Evolutionary conservation across 2,329 filamentous ascomycete species (phyloP).

Genomic region (Fusarium sp.): DNA sequence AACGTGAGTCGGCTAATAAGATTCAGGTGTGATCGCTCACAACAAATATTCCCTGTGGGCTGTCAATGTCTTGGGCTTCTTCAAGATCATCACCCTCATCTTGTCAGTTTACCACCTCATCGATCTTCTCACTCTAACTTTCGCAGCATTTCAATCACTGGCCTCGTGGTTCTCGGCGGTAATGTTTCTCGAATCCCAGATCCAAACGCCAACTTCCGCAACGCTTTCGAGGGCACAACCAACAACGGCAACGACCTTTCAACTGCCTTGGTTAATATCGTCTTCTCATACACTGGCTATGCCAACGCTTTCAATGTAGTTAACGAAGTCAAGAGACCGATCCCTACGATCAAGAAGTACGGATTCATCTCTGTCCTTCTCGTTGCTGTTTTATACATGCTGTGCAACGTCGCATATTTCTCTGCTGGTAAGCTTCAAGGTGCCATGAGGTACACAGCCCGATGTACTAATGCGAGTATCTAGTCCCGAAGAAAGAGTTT

Average conservation of each 20-base stretch:
- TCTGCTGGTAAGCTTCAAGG: conserved; percentile 47
- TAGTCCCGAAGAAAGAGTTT: conserved; percentile 63
- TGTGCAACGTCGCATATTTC: conserved; percentile 70
- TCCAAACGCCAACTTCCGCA: conserved; percentile 48
- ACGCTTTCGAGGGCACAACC: conserved; percentile 49
- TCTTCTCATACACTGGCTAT: conserved; percentile 67
- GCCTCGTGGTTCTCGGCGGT: conserved; percentile 66
- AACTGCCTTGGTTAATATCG: conserved; percentile 64
- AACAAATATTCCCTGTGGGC: conserved; percentile 66
- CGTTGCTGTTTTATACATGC: conserved; percentile 64
- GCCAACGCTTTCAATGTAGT: conserved; percentile 69
- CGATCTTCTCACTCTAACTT: rapidly evolving
- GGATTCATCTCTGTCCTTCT: conserved; percentile 60
- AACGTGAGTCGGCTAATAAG: background rate
- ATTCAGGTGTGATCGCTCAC: conserved; percentile 59
- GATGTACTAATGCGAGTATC: conserved; percentile 36
- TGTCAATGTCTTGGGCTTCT: conserved; percentile 63
- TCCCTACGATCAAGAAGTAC: conserved; percentile 61
- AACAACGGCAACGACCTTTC: conserved; percentile 49
- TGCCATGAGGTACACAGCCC: rapidly evolving
- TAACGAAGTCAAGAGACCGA: conserved; percentile 69
- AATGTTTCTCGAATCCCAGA: conserved; percentile 43
- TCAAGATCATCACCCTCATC: conserved; percentile 70
- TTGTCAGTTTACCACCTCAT: conserved; percentile 57
- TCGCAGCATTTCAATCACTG: conserved; percentile 60